Conservation (phyloP, 306 rosid genomes). For the Gastrolobium bilobum region DNA sequence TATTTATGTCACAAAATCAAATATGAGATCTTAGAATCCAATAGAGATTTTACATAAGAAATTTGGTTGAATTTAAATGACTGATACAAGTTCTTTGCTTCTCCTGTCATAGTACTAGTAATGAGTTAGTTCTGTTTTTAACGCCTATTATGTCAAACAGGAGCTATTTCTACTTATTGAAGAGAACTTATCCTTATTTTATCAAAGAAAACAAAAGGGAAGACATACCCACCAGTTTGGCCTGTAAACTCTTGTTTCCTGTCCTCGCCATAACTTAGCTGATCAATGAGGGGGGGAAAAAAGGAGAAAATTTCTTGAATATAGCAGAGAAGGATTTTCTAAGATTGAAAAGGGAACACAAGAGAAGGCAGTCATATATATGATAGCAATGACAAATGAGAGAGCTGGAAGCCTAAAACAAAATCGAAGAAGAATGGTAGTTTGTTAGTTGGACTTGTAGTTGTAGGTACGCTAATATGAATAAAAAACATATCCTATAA, state of each 20-base stretch:
- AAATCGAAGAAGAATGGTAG: slow-evolving; percentile 64
- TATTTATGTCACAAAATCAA: not conserved
- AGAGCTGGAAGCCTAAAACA: slow-evolving; percentile 31
- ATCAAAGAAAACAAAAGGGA: slow-evolving; percentile 46
- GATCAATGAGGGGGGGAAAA: slow-evolving; percentile 25
- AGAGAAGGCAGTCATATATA: slow-evolving; percentile 7
- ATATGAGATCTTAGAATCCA: not conserved
- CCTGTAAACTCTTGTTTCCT: slow-evolving; percentile 84
- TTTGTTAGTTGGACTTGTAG: slow-evolving; percentile 72
- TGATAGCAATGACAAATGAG: not conserved
- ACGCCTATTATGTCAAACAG: not conserved
- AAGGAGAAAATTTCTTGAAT: not conserved
- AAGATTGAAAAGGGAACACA: slow-evolving; percentile 44
- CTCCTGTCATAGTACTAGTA: not conserved
- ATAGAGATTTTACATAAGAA: not conserved
- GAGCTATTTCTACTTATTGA: not conserved
- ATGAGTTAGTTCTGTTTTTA: not conserved
- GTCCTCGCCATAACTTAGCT: slow-evolving; percentile 62
- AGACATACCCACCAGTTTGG: slow-evolving; percentile 97
- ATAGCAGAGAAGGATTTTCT: not conserved
- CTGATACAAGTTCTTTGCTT: slow-evolving; percentile 18
- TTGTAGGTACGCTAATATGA: slow-evolving; percentile 54
- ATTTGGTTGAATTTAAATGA: slow-evolving; percentile 4
- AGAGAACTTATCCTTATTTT: not conserved
- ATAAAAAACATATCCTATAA: not conserved